Percentiles rank a stretch among this genome's conserved stretches.
These are phyloP conservation scores for Aspergillus awamori DNA, from an alignment of 2,329 filamentous ascomycete genomes.

Conservation along the genomic window DNA sequence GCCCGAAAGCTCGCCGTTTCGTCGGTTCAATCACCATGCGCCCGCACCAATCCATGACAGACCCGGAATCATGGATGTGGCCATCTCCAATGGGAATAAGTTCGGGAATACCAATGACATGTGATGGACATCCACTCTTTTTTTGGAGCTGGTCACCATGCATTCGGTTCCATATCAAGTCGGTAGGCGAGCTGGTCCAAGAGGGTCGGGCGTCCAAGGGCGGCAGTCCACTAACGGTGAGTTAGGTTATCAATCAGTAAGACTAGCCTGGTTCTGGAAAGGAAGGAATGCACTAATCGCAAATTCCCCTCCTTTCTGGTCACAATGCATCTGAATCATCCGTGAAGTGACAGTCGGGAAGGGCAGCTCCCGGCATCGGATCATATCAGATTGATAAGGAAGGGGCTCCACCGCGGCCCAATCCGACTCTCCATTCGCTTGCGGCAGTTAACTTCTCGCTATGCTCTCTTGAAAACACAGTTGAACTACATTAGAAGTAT, in stretches of 20 bases:
- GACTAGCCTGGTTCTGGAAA: background rate
- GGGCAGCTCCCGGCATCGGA: slow-evolving; percentile 7
- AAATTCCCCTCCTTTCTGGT: background rate
- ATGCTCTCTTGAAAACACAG: too few relatives aligned
- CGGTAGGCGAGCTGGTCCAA: background rate
- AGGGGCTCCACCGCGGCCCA: background rate
- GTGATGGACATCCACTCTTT: background rate
- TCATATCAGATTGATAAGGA: slow-evolving; percentile 11
- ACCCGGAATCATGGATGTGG: too few relatives aligned
- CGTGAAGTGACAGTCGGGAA: background rate
- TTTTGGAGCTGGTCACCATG: background rate
- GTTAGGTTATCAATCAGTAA: background rate
- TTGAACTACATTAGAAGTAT: too few relatives aligned
- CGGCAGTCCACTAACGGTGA: background rate
- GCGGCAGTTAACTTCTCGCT: too few relatives aligned
- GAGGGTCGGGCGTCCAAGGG: background rate
- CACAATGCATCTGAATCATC: background rate
- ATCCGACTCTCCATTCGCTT: background rate
- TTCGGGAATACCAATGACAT: background rate
- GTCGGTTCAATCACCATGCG: background rate
- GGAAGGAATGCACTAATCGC: background rate
- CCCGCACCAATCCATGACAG: background rate
- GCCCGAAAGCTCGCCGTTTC: background rate
- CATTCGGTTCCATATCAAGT: background rate
- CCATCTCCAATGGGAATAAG: background rate